Base-by-base conservation (phyloP, 352 stramenopile species). In the Phytophthora sp. region DNA sequence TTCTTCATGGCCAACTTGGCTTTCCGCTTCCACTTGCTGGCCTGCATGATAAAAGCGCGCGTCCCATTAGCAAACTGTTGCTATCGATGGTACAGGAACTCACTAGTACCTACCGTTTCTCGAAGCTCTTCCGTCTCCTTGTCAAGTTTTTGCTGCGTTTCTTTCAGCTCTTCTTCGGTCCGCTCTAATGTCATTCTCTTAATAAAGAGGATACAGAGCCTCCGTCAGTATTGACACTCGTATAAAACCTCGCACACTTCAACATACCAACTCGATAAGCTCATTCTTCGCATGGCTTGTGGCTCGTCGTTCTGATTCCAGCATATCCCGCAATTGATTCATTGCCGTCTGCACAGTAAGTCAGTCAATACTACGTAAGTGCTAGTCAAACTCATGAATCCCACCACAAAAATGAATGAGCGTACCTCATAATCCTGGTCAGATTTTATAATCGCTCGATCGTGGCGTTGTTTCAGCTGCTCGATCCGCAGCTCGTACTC, bases 1-100 rank as follows among this genome's bases (percentile, higher is more conserved):
- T 59, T 73, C 26, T 77, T 85, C 45, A 74, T 66, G 18, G 71
- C 76, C 24, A 86, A 56, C 58, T 90, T 93, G 11, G 82, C 82
- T 66, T 90, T 90, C 13, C 81, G 75, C 56, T 90, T 93, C 82
- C 82, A 93, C 39, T 86, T 88, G 16, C 67, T 71, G 1, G 35
- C 64, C 69, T 77, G 35, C 2, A 49, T 24, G 4, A 33, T 13
- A 38, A 71, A 63, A 62, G 69, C 5, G 27, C 18, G 38, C 42
- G 26, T 18, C 16, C 13, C 63, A 24, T 71, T 20, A 59, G 45
- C 26, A 11, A 41, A 42, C n/a, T n/a, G 11, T 1, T 26, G 15
- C n/a, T 26, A 5, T 18, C 18, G 16, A 21, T 47, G 5, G 18
- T 18, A 23, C 33, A 27, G 61, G 7, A 27, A 21, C 27, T 1